These are phyloP conservation scores for Pugionium dolabratum DNA, from an alignment of 345 rosid genomes.

Conservation along the genomic window DNA sequence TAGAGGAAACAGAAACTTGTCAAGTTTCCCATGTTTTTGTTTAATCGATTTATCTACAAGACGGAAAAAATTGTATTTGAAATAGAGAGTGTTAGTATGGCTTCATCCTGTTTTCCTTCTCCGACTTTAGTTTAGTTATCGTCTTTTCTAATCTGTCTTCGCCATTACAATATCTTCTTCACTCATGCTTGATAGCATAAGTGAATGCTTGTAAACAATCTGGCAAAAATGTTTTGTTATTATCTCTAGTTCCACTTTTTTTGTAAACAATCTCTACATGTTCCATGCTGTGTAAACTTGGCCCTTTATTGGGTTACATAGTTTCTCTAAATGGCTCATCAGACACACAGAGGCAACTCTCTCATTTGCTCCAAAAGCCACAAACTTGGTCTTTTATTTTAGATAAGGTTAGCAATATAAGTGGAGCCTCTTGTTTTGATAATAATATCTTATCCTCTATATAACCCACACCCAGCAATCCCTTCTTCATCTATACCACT, in stretches of 20 bases:
- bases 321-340: constrained; percentile 25
- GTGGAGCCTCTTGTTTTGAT: constrained; percentile 25
- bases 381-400: constrained; percentile 21
- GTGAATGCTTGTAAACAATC: background rate
- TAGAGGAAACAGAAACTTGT: constrained; percentile 12
- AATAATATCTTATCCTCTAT: constrained; percentile 34
- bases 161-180: background rate
- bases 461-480: constrained; percentile 23
- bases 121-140: background rate
- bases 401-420: constrained; percentile 24
- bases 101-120: background rate
- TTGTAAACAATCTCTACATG: background rate
- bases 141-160: background rate
- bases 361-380: constrained; percentile 17
- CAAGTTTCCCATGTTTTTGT: background rate
- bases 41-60: background rate
- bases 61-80: no score
- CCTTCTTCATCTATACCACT: constrained; percentile 33
- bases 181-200: background rate
- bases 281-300: background rate
- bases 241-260: background rate
- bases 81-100: background rate
- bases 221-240: constrained; percentile 7
- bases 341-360: constrained; percentile 3
- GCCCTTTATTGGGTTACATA: background rate